Base-by-base conservation (phyloP, 768 basidiomycete species). In the Xerocomus spinulosus region DNA sequence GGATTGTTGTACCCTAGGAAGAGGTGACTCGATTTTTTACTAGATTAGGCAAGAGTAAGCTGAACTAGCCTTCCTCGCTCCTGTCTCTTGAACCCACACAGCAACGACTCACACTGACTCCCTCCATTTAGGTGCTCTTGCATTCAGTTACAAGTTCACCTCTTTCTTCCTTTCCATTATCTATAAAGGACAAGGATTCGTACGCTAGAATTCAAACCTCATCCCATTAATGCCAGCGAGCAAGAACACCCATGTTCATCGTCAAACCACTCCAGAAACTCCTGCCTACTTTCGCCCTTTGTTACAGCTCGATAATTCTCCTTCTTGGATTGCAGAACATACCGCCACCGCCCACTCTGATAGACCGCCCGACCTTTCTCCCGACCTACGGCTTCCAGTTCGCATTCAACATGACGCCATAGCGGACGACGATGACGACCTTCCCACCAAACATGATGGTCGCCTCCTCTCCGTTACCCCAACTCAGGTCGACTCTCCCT, bases 121-220 rank as follows among this genome's bases (percentile, higher is more conserved):
- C 26, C 12, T 24, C 26, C 40, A 8, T 35, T 30, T 25, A 35
- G 54, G 62, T 61, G 65, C 29, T 57, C 64, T 66, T 66, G 64
- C 46, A 66, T 66, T 66, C 42, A 49, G 52, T 65, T 65, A 64
- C 63, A 65, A 65, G 63, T 51, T 21, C 62, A 42, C 55, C 46
- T 28, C 26, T 42, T 5, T 39, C 34, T 36, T 23, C 37, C 44
- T 40, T 46, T 45, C 28, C 38, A 28, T 60, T 55, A 60, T 56
- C 53, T 58, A 51, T 49, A 33, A 51, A 49, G 57, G 43, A 64
- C 53, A 44, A 49, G 53, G 49, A 48, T 12, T 34, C 28, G 1
- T 53, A 58, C 54, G 43, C 18, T 64, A 66, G 4, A n/a, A n/a
- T 45, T 29, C 52, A 9, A 32, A 3, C 39, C 38, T 40, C 23